A percentile compares a stretch with the other conserved stretches of the same genome.
These are phyloP conservation scores for Boletus edulis DNA, from an alignment of 768 basidiomycete genomes.

Conservation along the genomic window DNA sequence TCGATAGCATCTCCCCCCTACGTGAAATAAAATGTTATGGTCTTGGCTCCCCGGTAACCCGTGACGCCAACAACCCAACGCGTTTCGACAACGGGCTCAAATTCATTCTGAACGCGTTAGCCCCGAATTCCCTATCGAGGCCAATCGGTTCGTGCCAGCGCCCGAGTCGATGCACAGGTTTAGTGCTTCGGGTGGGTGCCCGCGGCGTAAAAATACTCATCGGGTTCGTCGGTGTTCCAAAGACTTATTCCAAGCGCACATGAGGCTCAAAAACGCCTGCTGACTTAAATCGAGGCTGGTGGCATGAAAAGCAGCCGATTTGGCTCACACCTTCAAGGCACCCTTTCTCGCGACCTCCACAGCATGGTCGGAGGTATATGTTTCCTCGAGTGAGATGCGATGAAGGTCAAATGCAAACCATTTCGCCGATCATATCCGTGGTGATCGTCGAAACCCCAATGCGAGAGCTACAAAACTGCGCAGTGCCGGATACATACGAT, in stretches of 20 bases:
- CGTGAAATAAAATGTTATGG: too few species aligned
- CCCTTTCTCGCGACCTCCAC: not conserved
- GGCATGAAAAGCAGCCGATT: not conserved
- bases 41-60: too few species aligned
- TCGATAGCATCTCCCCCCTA: too few species aligned
- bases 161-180: not conserved
- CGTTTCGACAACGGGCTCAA: too few species aligned
- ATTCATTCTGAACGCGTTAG: too few species aligned
- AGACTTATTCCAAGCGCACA: not conserved
- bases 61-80: too few species aligned
- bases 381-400: too few species aligned
- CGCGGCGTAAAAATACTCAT: not conserved
- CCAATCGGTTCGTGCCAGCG: too few species aligned
- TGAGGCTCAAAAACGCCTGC: too few species aligned
- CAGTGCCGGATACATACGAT: not conserved
- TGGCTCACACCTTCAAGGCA: not conserved
- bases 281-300: not conserved
- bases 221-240: not conserved
- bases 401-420: not conserved
- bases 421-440: slow-evolving; percentile 1
- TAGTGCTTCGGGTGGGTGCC: not conserved
- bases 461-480: slow-evolving; percentile 12
- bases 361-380: not conserved
- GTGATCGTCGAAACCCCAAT: slow-evolving; percentile 7
- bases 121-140: too few species aligned